Evolutionary conservation across 1,139 yeast species (phyloP), one percentile per base, ranked within the genome.

Genomic region (Taphrina sp.): DNA sequence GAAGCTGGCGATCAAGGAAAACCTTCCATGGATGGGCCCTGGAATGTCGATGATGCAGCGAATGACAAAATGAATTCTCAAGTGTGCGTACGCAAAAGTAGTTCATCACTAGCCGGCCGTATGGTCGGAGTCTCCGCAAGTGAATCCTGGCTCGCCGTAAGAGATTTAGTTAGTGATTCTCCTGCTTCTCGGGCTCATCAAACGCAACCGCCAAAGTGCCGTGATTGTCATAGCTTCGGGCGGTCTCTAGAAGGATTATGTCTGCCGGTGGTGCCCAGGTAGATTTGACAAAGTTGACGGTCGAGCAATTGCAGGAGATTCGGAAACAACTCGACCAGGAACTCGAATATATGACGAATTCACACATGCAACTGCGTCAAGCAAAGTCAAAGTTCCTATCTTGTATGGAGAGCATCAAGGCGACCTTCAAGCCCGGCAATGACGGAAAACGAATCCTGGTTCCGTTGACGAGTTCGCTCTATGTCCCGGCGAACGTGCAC

Each of bases 311-410:
- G 55, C 76, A 82, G 41, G 94, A 88, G 63, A 81, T 92, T 65
- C 85, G 94, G 63, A 84, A 83, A 65, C 87, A 85, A 64, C 78
- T 94, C 29, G 95, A 88, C 64, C 83, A 81, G 64, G 98, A 92
- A 67, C 74, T 90, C 39, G 85, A 84, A 62, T 96, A 90, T 66
- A 81, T 92, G 66, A 79, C 87, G 12, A 85, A 85, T 49, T 89
- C 97, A 0, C 77, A 86, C 59, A 85, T 83, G 64, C 95, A 96
- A 10, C 76, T 92, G 45, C 82, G 82, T 59, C 78, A 90, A 57
- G 98, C 97, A 2, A 88, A 85, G 66, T 71, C 78, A 47, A 90
- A 86, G 69, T 87, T 90, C 67, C 78, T 77, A 62, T 96, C 90
- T 64, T 92, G 97, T 69, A 77, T 83, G 12, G 74, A 76, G 33